Evolutionary conservation across 257 asterid genomes (phyloP).

Genomic region (Lycium ferocissimum): DNA sequence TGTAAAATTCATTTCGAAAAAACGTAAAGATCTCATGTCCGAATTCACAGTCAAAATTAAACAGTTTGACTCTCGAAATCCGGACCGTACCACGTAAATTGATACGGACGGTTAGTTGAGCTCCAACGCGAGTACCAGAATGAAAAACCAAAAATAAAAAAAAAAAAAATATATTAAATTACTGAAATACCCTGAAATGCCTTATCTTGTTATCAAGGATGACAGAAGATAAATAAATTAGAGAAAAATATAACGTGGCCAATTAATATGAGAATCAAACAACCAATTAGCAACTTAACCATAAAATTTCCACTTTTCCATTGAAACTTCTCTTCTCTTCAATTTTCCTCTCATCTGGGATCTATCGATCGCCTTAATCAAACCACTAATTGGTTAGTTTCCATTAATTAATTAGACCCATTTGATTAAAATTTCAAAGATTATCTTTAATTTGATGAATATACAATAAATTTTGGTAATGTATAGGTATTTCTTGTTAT

Average conservation of each 20-base stretch:
- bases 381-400: background rate
- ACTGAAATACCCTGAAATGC: background rate
- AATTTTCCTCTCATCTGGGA: background rate
- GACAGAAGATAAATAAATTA: background rate
- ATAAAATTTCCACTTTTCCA: conserved; percentile 21
- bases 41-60: too few relatives aligned
- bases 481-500: background rate
- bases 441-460: background rate
- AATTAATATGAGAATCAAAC: conserved; percentile 31
- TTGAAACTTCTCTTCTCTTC: conserved; percentile 14
- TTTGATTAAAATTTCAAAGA: background rate
- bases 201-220: background rate
- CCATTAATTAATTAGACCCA: background rate
- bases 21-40: too few relatives aligned
- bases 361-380: conserved; percentile 26
- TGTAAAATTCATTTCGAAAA: too few relatives aligned
- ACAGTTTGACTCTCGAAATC: too few relatives aligned
- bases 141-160: too few relatives aligned
- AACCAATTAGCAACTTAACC: conserved; percentile 28
- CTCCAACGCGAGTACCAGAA: too few relatives aligned
- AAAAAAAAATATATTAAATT: background rate
- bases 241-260: conserved; percentile 14
- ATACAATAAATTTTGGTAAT: background rate
- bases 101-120: too few relatives aligned
- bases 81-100: too few relatives aligned